Conservation (phyloP, 2,329 filamentous ascomycete genomes). For the Penicillium brevicompactum region DNA sequence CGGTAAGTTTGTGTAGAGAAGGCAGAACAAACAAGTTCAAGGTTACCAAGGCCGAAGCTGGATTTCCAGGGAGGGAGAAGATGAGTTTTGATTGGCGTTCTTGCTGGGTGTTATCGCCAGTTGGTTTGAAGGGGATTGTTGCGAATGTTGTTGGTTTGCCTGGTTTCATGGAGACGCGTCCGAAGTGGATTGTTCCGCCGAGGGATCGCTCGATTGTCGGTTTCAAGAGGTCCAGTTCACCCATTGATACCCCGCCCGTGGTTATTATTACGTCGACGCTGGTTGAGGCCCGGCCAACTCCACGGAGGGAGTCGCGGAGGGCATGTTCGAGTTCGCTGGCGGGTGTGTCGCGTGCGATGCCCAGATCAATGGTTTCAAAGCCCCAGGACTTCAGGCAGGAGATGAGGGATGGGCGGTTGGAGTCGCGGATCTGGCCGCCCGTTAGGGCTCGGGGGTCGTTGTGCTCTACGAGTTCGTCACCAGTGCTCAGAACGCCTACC, state of each 20-base stretch:
- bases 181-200: conserved; percentile 93
- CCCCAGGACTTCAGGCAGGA: conserved; percentile 74
- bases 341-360: conserved; percentile 66
- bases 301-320: conserved; percentile 72
- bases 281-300: conserved; percentile 40
- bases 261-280: conserved; percentile 82
- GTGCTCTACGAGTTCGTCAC: conserved; percentile 87
- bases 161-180: conserved; percentile 95
- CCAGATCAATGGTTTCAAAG: conserved; percentile 79
- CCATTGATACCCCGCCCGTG: conserved; percentile 95
- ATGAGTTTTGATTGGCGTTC: conserved; percentile 68
- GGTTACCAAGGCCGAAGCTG: conserved; percentile 87
- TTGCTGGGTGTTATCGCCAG: conserved; percentile 50
- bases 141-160: conserved; percentile 98
- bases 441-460: conserved; percentile 61
- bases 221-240: conserved; percentile 93
- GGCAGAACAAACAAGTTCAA: conserved; percentile 94
- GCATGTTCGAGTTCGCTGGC: conserved; percentile 73
- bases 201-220: conserved; percentile 89
- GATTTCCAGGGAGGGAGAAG: conserved; percentile 92
- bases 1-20: conserved; percentile 74
- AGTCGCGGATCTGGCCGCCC: conserved; percentile 87
- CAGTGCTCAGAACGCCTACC: conserved; percentile 87
- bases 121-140: conserved; percentile 68
- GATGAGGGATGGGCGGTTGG: conserved; percentile 85